Evolutionary conservation across 257 asterid species (phyloP).

Genomic region (Oldenlandia corymbosa): DNA sequence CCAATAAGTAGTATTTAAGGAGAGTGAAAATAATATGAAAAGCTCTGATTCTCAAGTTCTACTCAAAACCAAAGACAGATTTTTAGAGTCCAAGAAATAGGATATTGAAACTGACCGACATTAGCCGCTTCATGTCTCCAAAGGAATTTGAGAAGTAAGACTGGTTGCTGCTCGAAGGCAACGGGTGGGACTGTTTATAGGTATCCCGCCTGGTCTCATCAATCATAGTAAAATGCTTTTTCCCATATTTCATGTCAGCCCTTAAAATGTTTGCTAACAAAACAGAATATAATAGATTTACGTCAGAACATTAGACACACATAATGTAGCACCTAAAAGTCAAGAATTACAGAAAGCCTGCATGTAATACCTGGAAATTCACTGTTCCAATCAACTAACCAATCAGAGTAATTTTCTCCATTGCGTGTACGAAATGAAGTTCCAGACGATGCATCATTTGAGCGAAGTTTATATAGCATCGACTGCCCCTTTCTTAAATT

Average conservation of each 20-base stretch:
- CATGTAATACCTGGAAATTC: slow-evolving; percentile 81
- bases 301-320: slow-evolving; percentile 2
- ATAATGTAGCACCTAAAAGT: not conserved
- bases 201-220: slow-evolving; percentile 88
- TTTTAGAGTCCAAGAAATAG: not conserved
- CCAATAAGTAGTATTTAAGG: not conserved
- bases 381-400: slow-evolving; percentile 72
- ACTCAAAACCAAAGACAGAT: slow-evolving; percentile 1
- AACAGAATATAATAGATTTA: not conserved
- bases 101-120: slow-evolving; percentile 43
- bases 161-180: slow-evolving; percentile 34
- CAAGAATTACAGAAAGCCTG: not conserved
- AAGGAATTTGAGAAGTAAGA: slow-evolving; percentile 29
- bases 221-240: slow-evolving; percentile 57
- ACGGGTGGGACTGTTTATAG: slow-evolving; percentile 47
- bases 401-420: slow-evolving; percentile 64
- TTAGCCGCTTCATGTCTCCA: slow-evolving; percentile 53
- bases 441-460: slow-evolving; percentile 43
- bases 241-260: slow-evolving; percentile 94
- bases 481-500: slow-evolving; percentile 74
- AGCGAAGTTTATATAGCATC: slow-evolving; percentile 35
- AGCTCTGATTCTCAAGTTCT: not conserved
- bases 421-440: slow-evolving; percentile 51
- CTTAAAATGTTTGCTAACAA: slow-evolving; percentile 69
- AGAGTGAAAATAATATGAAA: not conserved